These are phyloP conservation scores for Trametes pubescens DNA, from an alignment of 1,284 basidiomycete species.

Conservation along the genomic window DNA sequence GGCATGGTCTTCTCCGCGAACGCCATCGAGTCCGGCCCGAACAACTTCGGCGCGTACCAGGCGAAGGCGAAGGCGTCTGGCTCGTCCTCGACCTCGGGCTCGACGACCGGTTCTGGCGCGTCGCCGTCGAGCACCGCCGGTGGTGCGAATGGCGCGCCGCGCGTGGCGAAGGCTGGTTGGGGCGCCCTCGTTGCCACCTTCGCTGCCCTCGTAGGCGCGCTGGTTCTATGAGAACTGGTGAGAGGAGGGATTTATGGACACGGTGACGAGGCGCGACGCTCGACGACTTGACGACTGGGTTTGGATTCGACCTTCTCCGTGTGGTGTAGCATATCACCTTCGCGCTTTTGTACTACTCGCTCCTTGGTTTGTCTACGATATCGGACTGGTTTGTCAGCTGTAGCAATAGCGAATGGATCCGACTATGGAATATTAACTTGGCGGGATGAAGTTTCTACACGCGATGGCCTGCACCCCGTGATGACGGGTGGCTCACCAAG, in stretches of 20 bases:
- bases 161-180: neutral
- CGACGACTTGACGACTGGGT: constrained; percentile 1
- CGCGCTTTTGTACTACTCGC: constrained; percentile 8
- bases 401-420: neutral
- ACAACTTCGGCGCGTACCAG: constrained; percentile 66
- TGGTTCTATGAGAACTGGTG: constrained; percentile 1
- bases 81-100: constrained; percentile 9
- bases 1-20: constrained; percentile 77
- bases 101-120: constrained; percentile 3
- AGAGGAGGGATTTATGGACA: constrained; percentile 2
- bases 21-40: constrained; percentile 58
- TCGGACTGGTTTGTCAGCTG: neutral
- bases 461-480: too few relatives aligned
- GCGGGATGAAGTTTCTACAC: too few relatives aligned
- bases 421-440: too few relatives aligned
- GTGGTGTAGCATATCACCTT: constrained; percentile 28
- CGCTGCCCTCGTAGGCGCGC: constrained; percentile 14
- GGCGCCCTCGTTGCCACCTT: constrained; percentile 14
- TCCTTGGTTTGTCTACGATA: constrained; percentile 19
- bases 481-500: too few relatives aligned
- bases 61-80: constrained; percentile 42
- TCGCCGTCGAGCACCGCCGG: constrained; percentile 9
- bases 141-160: constrained; percentile 13
- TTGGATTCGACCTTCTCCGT: constrained; percentile 18
- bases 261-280: constrained; percentile 8